Conservation (phyloP, 306 rosid genomes). For the peach (Prunus persica) region DNA sequence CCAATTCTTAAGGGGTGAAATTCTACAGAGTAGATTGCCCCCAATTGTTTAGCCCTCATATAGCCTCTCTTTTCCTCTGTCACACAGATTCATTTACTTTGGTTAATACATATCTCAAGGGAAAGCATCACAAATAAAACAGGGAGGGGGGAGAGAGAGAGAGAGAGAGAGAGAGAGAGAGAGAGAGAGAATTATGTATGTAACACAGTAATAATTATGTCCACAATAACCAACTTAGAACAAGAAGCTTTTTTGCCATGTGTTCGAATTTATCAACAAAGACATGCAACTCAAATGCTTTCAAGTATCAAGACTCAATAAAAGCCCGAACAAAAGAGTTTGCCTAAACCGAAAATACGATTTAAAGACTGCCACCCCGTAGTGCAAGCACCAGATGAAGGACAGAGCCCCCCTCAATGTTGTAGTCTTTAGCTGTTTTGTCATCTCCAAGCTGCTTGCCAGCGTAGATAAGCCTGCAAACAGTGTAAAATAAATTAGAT, state of each 20-base stretch:
- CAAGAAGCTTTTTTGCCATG: constrained; percentile 1
- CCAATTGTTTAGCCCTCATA: no score
- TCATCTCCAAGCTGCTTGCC: constrained; percentile 98
- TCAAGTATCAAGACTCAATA: neutral
- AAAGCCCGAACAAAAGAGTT: neutral
- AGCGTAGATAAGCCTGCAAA: constrained; percentile 87
- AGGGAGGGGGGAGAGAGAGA: neutral
- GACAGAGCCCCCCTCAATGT: constrained; percentile 96
- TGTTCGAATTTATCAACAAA: neutral
- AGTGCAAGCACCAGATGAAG: constrained; percentile 94
- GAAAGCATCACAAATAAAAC: neutral
- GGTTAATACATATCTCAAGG: no score
- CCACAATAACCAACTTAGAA: neutral
- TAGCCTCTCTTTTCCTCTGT: no score
- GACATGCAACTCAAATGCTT: constrained; percentile 7
- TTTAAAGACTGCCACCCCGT: constrained; percentile 62
- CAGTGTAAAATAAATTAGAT: constrained; percentile 1
- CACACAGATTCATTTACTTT: no score
- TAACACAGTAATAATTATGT: neutral
- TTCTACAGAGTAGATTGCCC: no score
- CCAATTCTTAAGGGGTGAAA: no score
- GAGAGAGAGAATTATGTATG: neutral
- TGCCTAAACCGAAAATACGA: neutral
- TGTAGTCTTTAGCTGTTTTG: constrained; percentile 97
- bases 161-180: no score